A percentile compares a stretch with the other conserved stretches of the same genome.
Conservation (phyloP, 495 filamentous ascomycete species). For the Neurospora sp. region DNA sequence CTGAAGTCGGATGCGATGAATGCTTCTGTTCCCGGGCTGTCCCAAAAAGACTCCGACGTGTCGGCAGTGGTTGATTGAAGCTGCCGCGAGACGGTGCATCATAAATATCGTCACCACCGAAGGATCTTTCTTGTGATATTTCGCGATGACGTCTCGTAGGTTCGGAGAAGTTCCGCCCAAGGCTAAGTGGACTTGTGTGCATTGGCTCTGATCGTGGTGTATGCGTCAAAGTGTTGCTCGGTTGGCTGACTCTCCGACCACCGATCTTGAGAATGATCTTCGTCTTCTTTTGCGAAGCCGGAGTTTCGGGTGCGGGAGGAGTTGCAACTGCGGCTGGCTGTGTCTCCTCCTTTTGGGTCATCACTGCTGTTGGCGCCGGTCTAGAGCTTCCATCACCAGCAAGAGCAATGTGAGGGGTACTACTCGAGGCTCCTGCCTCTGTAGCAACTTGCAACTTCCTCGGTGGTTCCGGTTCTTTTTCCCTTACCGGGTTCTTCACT, state of each 20-base stretch:
- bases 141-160: background rate
- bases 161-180: background rate
- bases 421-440: background rate
- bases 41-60: background rate
- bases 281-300: background rate
- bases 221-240: background rate
- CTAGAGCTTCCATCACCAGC: background rate
- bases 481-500: background rate
- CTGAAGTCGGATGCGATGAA: background rate
- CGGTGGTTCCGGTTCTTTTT: background rate
- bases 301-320: background rate
- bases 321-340: background rate
- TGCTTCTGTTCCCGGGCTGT: background rate
- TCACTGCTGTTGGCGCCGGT: background rate
- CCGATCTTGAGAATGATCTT: background rate
- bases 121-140: background rate
- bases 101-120: background rate
- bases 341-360: background rate
- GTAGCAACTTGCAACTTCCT: background rate
- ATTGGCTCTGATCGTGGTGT: background rate
- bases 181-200: background rate
- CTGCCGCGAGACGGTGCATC: background rate
- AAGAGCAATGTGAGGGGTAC: background rate
- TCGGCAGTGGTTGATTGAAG: background rate
- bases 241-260: background rate